Evolutionary conservation across 2,329 filamentous ascomycete genomes (phyloP).

Genomic region (Laburnicola sp.): DNA sequence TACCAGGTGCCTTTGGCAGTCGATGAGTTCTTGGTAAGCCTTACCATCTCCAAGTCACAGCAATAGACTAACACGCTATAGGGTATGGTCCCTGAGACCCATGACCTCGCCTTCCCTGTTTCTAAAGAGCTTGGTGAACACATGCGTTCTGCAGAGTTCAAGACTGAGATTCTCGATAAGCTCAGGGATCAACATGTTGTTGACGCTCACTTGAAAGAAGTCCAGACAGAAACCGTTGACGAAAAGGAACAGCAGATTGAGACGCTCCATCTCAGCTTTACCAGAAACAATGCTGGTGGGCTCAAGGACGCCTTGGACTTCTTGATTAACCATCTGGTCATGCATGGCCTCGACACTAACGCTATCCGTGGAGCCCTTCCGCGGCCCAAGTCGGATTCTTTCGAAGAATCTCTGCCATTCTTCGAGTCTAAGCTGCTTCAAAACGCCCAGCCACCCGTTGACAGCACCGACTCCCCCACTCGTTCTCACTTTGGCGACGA

Average conservation of each 20-base stretch:
- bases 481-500: conserved; percentile 83
- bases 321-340: conserved; percentile 80
- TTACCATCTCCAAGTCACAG: neutral
- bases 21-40: conserved; percentile 79
- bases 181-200: conserved; percentile 92
- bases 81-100: conserved; percentile 97
- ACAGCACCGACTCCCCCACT: conserved; percentile 84
- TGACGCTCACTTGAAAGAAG: conserved; percentile 71
- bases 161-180: conserved; percentile 76
- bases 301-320: conserved; percentile 96
- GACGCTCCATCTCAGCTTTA: conserved; percentile 65
- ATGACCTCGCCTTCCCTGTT: conserved; percentile 83
- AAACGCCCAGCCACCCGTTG: conserved; percentile 75
- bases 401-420: conserved; percentile 94
- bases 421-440: conserved; percentile 97
- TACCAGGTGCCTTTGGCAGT: conserved; percentile 98
- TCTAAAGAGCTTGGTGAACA: conserved; percentile 77
- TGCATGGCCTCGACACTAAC: conserved; percentile 79
- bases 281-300: conserved; percentile 93
- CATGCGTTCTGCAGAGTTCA: conserved; percentile 79
- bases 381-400: conserved; percentile 97
- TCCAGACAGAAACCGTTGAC: conserved; percentile 47
- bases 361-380: conserved; percentile 93
- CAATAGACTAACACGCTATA: conserved; percentile 46
- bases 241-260: conserved; percentile 50